Base-by-base conservation (phyloP, 805 yeast species). In the Candida lessepsii region DNA sequence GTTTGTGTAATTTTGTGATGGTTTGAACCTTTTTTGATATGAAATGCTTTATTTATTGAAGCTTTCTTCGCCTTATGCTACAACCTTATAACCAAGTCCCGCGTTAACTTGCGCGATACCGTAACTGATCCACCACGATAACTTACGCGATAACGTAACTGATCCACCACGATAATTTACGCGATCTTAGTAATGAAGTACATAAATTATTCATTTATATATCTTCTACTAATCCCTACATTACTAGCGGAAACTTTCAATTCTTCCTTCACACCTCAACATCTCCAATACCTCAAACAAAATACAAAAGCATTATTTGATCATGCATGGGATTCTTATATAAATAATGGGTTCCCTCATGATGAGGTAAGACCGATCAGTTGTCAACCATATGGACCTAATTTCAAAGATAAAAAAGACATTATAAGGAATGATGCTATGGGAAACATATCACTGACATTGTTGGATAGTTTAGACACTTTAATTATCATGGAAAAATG, bases 291-390 rank as follows among this genome's bases (percentile, higher is more conserved):
- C 34, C 56, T 69, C 17, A 52, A 61, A 48, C 54, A 67, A 10
- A 78, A 80, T 46, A 77, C 91, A 0, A 64, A 58, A 41, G 53
- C 58, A 2, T 65, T 89, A 24, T 87, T 90, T 50, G 61, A 78
- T 40, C 91, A 84, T 60, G 93, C 85, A 0, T 85, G 91, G 84
- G 53, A 70, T 39, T 71, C 81, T 9, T 90, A 90, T 57, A 66
- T 84, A 66, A 57, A 61, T 1, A 53, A 72, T 52, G 98, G 86
- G 0, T 87, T 75, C 50, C 97, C 97, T 0, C 76, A 66, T 17
- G 98, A 90, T 59, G 95, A 89, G 54, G 77, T 90, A 7, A 62
- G 71, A 25, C 97, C 98, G 0, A 51, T 86, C 9, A 58, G 82
- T 0, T 90, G 98, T 57, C 58, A 55, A 15, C 83, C 88, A 0